phyloP scores from a whole-genome alignment of 208 protist species.

The Entamoeba histolytica region DNA sequence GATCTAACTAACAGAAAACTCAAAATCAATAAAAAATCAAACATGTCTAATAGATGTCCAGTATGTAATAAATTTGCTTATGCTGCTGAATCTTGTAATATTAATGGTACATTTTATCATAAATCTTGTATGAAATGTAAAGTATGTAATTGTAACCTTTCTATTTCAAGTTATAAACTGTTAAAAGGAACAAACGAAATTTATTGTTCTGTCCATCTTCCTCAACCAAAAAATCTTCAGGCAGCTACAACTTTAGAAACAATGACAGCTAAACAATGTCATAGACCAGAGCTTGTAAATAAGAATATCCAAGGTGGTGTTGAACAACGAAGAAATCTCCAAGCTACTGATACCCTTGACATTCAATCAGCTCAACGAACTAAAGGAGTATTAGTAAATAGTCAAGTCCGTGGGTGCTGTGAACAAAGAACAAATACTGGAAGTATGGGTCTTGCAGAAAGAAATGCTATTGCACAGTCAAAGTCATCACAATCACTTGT shows the following conservation, averaged over 20 bases:
- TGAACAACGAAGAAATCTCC: not conserved
- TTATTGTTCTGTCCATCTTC: not conserved
- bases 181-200: not conserved
- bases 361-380: not conserved
- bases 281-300: not conserved
- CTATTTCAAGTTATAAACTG: not conserved
- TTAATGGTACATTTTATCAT: not conserved
- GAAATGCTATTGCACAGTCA: not conserved
- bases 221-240: not conserved
- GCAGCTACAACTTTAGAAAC: not conserved
- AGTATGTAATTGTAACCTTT: not conserved
- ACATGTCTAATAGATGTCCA: not conserved
- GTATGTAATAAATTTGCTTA: not conserved
- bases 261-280: not conserved
- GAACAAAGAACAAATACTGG: not conserved
- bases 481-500: not conserved
- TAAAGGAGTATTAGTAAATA: not conserved
- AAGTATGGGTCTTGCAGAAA: not conserved
- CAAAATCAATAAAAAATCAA: not conserved
- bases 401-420: not conserved
- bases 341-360: not conserved
- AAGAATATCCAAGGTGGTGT: not conserved
- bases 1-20: not conserved
- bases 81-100: not conserved
- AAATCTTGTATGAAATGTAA: not conserved